These are phyloP conservation scores for Cudoniella acicularis DNA, from an alignment of 495 filamentous ascomycete genomes.

Conservation along the genomic window DNA sequence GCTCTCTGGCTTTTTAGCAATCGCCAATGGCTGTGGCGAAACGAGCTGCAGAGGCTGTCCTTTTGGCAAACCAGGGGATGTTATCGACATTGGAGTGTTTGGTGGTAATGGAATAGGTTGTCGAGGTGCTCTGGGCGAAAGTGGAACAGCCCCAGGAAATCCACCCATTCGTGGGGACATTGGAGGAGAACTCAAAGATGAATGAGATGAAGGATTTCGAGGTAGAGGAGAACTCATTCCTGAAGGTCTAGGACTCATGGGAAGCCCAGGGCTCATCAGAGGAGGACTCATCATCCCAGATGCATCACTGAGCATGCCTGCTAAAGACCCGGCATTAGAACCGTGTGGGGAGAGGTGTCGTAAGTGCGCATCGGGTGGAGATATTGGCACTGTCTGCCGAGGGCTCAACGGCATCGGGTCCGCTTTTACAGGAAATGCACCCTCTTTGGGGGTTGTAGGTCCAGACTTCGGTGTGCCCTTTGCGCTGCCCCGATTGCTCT, in stretches of 20 bases:
- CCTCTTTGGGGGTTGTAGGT: constrained; percentile 22
- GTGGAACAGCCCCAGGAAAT: constrained; percentile 52
- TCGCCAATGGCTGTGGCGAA: constrained; percentile 37
- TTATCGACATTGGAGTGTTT: constrained; percentile 56
- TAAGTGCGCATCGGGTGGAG: constrained; percentile 21
- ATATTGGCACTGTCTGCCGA: constrained; percentile 18
- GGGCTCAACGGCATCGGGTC: constrained; percentile 23
- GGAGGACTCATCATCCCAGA: constrained; percentile 41
- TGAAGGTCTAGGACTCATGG: constrained; percentile 83
- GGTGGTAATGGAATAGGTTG: constrained; percentile 62
- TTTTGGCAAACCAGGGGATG: constrained; percentile 37
- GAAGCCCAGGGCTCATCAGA: constrained; percentile 81
- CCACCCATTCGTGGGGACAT: constrained; percentile 57
- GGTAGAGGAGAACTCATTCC: constrained; percentile 70
- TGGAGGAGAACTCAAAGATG: constrained; percentile 54
- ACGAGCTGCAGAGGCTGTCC: constrained; percentile 30
- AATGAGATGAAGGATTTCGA: constrained; percentile 50
- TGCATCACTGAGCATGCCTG: constrained; percentile 41
- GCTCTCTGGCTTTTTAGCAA: constrained; percentile 33
- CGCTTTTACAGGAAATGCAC: background rate
- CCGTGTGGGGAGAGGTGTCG: constrained; percentile 18
- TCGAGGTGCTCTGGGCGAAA: constrained; percentile 68
- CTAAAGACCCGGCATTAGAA: constrained; percentile 37
- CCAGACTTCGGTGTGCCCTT: constrained; percentile 42
- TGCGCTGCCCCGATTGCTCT: constrained; percentile 55